Base-by-base conservation (phyloP, 2,329 filamentous ascomycete species). In the Trichoderma arundinaceum region DNA sequence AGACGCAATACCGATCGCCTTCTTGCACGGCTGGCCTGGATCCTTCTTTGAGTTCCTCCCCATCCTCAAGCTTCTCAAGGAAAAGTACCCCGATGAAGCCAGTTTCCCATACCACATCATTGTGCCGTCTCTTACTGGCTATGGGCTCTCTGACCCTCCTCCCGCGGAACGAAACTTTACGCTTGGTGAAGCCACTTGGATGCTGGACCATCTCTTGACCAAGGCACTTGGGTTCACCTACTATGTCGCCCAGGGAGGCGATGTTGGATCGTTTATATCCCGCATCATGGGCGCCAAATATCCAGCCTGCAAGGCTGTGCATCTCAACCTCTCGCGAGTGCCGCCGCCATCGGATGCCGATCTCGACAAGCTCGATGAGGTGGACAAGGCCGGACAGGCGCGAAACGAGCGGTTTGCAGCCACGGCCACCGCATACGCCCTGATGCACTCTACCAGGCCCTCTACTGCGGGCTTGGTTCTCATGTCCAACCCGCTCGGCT, bases 1-100 rank as follows among this genome's bases (percentile, higher is more conserved):
- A 12, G 22, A 35, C 13, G 41, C 54, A 1, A 15, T 46, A 7
- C 39, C 54, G 2, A n/a, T 58, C 10, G 28, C 46, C 54, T 35
- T 58, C 38, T 7, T 35, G 3, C 54, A 58, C 28, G 54, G 54
- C 28, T 58, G 54, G 54, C 54, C 54, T 4, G 54, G 54, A 6
- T 58, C 54, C n/a, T 58, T 58, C 41, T 58, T 44, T 28, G 54
- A 58, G n/a, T 46, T 58, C n/a, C 39, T 58, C 15, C 54, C 54
- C n/a, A 17, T 58, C 13, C 41, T 58, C 41, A 17, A 9, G n/a
- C 41, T 58, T 3, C 28, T 58, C 12, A 19, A 22, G 4, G 54
- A 58, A 7, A 58, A 35, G 9, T 58, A 58, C 28, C 54, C 54
- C 9, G 41, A 58, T 13, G 54, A 58, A 19, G 54, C 28, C 41